A percentile compares a stretch with the other conserved stretches of the same genome.
Evolutionary conservation across 2,329 filamentous ascomycete species (phyloP).

Genomic region (Aspergillus eucalypticola): DNA sequence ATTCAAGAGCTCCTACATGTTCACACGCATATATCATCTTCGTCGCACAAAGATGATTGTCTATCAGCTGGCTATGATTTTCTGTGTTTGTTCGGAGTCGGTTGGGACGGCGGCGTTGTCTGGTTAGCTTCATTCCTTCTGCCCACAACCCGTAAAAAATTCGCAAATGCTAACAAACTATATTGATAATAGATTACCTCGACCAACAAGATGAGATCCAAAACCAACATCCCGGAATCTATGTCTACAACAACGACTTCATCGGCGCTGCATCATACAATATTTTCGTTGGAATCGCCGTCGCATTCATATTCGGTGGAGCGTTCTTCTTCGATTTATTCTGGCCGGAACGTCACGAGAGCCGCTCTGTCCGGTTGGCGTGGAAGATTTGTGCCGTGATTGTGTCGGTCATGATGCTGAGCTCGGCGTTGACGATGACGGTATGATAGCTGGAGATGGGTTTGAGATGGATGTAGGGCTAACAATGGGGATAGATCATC

Average conservation of each 20-base stretch:
- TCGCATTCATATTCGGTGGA: constrained; percentile 59
- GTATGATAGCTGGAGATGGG: constrained; percentile 25
- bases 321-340: constrained; percentile 65
- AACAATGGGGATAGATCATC: constrained; percentile 39
- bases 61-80: constrained; percentile 61
- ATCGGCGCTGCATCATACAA: constrained; percentile 59
- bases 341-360: constrained; percentile 59
- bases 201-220: constrained; percentile 54
- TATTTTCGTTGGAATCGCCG: constrained; percentile 59
- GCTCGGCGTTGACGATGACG: constrained; percentile 53
- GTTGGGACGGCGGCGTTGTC: constrained; percentile 58
- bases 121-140: constrained; percentile 38
- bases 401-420: constrained; percentile 47
- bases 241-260: constrained; percentile 57
- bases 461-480: not conserved
- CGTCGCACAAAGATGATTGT: constrained; percentile 61
- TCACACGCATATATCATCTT: constrained; percentile 56
- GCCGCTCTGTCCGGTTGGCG: constrained; percentile 49
- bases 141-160: not conserved
- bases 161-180: not conserved
- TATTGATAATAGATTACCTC: constrained; percentile 49
- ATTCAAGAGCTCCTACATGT: constrained; percentile 61
- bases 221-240: constrained; percentile 39
- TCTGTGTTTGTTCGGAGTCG: constrained; percentile 58
- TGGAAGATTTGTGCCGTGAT: constrained; percentile 57